Base-by-base conservation (phyloP, 306 rosid genomes). In the Fragaria iinumae region DNA sequence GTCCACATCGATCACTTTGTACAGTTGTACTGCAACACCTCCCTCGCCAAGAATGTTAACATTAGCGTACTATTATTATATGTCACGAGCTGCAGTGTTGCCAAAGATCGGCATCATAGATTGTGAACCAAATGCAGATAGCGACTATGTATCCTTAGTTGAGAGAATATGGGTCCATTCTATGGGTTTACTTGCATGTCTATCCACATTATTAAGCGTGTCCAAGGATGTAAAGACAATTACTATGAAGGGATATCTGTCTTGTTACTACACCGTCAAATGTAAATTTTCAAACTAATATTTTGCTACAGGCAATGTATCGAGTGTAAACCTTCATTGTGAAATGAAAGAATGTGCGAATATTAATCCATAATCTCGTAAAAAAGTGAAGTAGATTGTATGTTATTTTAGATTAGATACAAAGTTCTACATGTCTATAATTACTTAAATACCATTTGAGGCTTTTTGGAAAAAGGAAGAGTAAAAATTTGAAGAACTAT, bases 91-190 rank as follows among this genome's bases (percentile, higher is more conserved):
- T 8, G 65, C 11, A 32, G 69, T 29, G 36, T 5, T 21, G 29
- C 77, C 73, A 64, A 55, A 72, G 36, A 41, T 62, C n/a, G 44
- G 67, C 68, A 50, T 32, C 56, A 56, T 27, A 23, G 68, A 25
- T 27, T 59, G 10, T 13, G 39, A 29, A 63, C 44, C 68, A 27
- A 17, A 64, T 16, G 1, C 47, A 18, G 20, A 36, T 18, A 4
- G 45, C 72, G 66, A 67, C 47, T 23, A 55, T 45, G 47, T 76
- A 4, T 49, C 23, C 49, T 41, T 77, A 49, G 13, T 9, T 25
- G 62, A 65, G 43, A 8, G 6, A 4, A 36, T 0, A 38, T 38
- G 43, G 8, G 41, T 38, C 41, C 79, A 16, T 34, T 14, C 14
- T 12, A 13, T 4, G 8, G 38, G 65, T 57, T 23, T n/a, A 55